A percentile compares a stretch with the other conserved stretches of the same genome.
Evolutionary conservation across 768 basidiomycete species (phyloP).

Genomic region (Pisolithus microcarpus): DNA sequence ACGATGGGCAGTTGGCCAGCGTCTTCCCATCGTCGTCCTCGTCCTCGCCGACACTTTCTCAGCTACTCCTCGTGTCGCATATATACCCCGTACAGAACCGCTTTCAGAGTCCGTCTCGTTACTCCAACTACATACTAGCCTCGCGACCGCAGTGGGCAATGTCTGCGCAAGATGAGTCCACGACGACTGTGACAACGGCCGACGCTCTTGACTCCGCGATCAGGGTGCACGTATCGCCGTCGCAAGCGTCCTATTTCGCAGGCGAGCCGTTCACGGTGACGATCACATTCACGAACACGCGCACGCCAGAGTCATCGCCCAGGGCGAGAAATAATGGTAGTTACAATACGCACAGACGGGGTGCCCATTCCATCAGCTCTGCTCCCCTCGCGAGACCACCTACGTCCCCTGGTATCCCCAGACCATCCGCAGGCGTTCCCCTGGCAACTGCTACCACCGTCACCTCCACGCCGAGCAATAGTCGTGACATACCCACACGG

Average conservation of each 20-base stretch:
- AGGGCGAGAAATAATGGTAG: slow-evolving; percentile 12
- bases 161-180: slow-evolving; percentile 12
- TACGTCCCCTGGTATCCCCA: slow-evolving; percentile 65
- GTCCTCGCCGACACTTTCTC: too few relatives aligned
- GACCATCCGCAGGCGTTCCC: slow-evolving; percentile 18
- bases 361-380: slow-evolving; percentile 75
- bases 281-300: slow-evolving; percentile 82
- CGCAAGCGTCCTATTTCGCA: slow-evolving; percentile 87
- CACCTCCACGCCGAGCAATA: slow-evolving; percentile 13
- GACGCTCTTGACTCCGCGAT: slow-evolving; percentile 42
- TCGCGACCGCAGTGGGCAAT: slow-evolving; percentile 2
- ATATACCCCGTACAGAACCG: too few relatives aligned
- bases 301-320: slow-evolving; percentile 37
- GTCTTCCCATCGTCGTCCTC: too few relatives aligned
- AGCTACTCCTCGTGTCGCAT: too few relatives aligned
- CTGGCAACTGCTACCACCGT: slow-evolving; percentile 19
- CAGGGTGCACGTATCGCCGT: slow-evolving; percentile 66
- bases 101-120: too few relatives aligned
- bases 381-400: slow-evolving; percentile 77
- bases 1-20: not conserved
- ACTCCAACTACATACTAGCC: too few relatives aligned
- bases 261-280: slow-evolving; percentile 83
- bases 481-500: slow-evolving; percentile 32
- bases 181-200: not conserved
- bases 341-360: slow-evolving; percentile 50